Base-by-base conservation (phyloP, 2,329 filamentous ascomycete species). In the Penicillium oxalicum region DNA sequence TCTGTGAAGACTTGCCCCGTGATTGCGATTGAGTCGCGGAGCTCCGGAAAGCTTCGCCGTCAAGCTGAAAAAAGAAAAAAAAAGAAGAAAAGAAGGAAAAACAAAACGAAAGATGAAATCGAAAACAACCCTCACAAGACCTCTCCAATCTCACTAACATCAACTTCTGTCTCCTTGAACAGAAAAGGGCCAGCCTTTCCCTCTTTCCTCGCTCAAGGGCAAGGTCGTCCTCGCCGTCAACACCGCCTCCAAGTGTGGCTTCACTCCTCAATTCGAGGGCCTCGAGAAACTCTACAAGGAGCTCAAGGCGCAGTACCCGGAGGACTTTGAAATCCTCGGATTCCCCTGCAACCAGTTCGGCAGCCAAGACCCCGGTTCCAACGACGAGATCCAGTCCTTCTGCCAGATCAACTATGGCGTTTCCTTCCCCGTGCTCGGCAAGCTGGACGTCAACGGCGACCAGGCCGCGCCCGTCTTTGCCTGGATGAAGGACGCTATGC, bases 331-430 rank as follows among this genome's bases (percentile, higher is more conserved):
- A 64, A 83, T 98, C 74, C 79, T 98, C 66, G 93, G 91, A 62
- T 97, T 98, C 76, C 93, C 93, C 49, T 97, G 91, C 84, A 98
- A 97, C 79, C 93, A 98, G 74, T 98, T 98, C 73, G 88, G 84
- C 64, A 73, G 74, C 59, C 93, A 98, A 74, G 93, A 97, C 67
- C 91, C 91, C 28, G 90, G 88, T 63, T 78, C 76, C 69, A 79
- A 89, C 70, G 87, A 90, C 50, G 82, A 90, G 48, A 91, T 91
- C 70, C 85, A 90, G 73, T 74, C 74, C 58, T 91, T 90, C 75
- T 97, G 91, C 79, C 87, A 89, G 75, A 52, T 93, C 70, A 97
- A 96, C 80, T 96, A 95, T 71, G 88, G 91, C 69, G 90, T 96
- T 58, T 84, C 77, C 44, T 97, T 97, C 78, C 90, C 91, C 58